phyloP scores from a whole-genome alignment of 2,329 filamentous ascomycete species.

The Alternaria ventricosa region DNA sequence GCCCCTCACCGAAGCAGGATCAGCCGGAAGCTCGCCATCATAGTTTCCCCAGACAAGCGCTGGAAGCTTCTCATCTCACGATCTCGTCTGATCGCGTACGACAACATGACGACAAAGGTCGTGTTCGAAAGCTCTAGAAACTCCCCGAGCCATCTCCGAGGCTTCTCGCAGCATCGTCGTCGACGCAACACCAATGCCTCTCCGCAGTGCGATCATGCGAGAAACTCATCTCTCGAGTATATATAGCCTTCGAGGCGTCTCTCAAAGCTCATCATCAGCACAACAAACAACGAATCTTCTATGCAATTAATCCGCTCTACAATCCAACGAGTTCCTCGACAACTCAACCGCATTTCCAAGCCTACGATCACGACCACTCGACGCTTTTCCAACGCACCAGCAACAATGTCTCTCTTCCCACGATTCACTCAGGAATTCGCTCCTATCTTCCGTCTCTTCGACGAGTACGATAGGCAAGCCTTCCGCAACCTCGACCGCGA shows the following conservation, averaged over 20 bases:
- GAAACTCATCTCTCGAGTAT: conserved; percentile 34
- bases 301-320: conserved; percentile 48
- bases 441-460: conserved; percentile 56
- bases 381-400: conserved; percentile 28
- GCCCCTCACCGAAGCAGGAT: neutral
- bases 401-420: conserved; percentile 52
- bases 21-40: neutral
- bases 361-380: conserved; percentile 26
- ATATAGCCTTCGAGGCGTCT: conserved; percentile 26
- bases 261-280: conserved; percentile 31
- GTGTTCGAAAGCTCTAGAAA: conserved; percentile 32
- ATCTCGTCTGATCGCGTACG: conserved; percentile 4
- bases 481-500: conserved; percentile 35
- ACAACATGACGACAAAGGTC: conserved; percentile 13
- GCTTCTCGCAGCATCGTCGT: conserved; percentile 20
- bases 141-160: conserved; percentile 29
- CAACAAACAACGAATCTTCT: conserved; percentile 36
- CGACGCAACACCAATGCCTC: conserved; percentile 10
- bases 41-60: neutral
- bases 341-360: conserved; percentile 41
- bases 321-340: conserved; percentile 39
- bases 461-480: conserved; percentile 53
- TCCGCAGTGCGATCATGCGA: conserved; percentile 33
- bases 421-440: conserved; percentile 51
- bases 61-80: conserved; percentile 2